A percentile compares a stretch with the other conserved stretches of the same genome.
phyloP scores from a whole-genome alignment of 2,329 filamentous ascomycete species.

The Fusarium chaquense region DNA sequence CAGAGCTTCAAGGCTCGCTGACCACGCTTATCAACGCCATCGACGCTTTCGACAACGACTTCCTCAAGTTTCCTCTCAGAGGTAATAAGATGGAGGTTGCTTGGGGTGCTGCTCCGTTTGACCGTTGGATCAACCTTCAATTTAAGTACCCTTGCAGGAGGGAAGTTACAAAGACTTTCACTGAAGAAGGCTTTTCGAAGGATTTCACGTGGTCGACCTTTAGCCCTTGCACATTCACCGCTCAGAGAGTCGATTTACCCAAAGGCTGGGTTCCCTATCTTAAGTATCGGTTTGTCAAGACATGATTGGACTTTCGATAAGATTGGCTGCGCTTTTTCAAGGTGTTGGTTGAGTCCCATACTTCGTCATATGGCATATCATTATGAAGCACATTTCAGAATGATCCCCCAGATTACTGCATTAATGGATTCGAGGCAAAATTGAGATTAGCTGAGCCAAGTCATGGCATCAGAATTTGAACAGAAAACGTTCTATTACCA shows the following conservation, averaged over 20 bases:
- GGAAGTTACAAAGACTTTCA: constrained; percentile 23
- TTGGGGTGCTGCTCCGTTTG: constrained; percentile 18
- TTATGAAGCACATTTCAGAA: no score
- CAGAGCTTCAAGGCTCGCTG: constrained; percentile 1
- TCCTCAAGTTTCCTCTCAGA: constrained; percentile 23
- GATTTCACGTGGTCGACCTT: constrained; percentile 29
- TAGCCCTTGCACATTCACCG: constrained; percentile 20
- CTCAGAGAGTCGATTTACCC: constrained; percentile 23
- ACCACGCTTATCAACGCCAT: constrained; percentile 8
- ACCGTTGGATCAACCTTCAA: constrained; percentile 30
- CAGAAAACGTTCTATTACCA: neutral
- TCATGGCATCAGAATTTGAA: neutral
- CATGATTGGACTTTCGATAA: neutral
- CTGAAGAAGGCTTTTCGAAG: constrained; percentile 14
- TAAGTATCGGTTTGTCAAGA: constrained; percentile 34
- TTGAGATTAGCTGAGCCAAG: neutral
- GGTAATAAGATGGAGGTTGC: constrained; percentile 27
- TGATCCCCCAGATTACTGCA: neutral
- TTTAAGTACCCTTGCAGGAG: constrained; percentile 35
- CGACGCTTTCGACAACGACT: constrained; percentile 23
- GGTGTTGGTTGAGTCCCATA: rapidly evolving
- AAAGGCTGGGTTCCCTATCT: constrained; percentile 34
- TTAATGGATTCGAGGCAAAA: neutral
- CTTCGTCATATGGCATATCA: neutral
- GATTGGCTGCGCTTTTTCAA: neutral